Base-by-base conservation (phyloP, 1,284 basidiomycete genomes). In the Ustilago tritici region DNA sequence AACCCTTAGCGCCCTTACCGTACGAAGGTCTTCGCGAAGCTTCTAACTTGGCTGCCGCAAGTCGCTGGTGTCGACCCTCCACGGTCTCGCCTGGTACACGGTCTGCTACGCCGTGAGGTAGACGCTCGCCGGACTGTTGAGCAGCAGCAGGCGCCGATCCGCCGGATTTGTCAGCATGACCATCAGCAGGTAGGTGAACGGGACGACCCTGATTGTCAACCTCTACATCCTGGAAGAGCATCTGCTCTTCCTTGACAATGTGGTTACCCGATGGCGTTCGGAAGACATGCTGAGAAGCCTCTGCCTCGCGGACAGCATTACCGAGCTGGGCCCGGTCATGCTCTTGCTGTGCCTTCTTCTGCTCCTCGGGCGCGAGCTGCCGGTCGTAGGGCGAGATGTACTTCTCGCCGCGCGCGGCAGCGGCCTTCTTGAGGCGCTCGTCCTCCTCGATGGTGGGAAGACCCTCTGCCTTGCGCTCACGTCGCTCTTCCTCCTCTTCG, bases 401-500 rank as follows among this genome's bases (percentile, higher is more conserved):
- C 70, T 79, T 72, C 38, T 81, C 61, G 15, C 84, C 84, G 7
- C 70, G 62, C 6, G 70, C 70, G n/a, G 59, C 70, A 10, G 84
- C 84, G 41, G 74, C 78, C 59, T 76, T 74, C 38, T 59, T 57
- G 23, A 80, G 76, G 14, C 71, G 56, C 47, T 65, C 72, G 40
- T 87, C 84, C 52, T 86, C 84, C 56, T 86, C 82, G 38, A 82
- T 78, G 23, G 85, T 83, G 23, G 91, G 88, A 76, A 95, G 90
- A 28, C 94, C 94, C 86, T 94, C 92, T 86, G 88, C 95, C 79
- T 89, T 88, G 19, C 94, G 92, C 85, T 94, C 93, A 32, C 90
- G 90, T 80, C 92, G 90, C 43, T 93, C 93, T 87, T 99, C 97
- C 82, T 92, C 88, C 12, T 86, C 89, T 86, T 99, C 97, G 78